Conservation (phyloP, 2,329 filamentous ascomycete genomes). For the Coniochaeta sp. region DNA sequence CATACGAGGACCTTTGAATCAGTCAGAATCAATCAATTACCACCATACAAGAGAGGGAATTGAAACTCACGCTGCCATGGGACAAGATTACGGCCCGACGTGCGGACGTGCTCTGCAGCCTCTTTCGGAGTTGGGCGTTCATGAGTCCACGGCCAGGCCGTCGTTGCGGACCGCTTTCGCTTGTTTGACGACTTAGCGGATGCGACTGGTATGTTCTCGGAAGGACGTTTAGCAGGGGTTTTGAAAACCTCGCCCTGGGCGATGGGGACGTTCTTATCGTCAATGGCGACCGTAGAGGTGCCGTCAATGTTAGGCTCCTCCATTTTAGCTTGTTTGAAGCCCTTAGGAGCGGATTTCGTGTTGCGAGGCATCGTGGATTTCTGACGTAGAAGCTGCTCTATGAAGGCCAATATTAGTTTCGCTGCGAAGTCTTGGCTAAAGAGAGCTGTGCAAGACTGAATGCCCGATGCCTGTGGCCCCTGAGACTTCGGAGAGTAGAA, state of each 20-base stretch:
- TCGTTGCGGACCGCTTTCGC: background rate
- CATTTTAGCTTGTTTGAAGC: background rate
- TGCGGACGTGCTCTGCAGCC: background rate
- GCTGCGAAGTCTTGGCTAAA: background rate
- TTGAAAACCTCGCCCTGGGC: background rate
- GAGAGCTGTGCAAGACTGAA: too few relatives aligned
- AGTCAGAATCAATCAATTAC: background rate
- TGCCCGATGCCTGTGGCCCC: too few relatives aligned
- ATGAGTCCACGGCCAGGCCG: background rate
- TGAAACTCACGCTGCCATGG: background rate
- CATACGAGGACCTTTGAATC: conserved; percentile 33
- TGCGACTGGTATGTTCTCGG: too few relatives aligned
- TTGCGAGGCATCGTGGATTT: background rate
- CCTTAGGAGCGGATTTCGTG: background rate
- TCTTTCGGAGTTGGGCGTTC: background rate
- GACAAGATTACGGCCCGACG: background rate
- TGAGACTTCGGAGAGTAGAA: too few relatives aligned
- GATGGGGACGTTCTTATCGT: background rate
- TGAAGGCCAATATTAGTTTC: too few relatives aligned
- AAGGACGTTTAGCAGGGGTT: background rate
- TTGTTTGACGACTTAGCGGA: background rate
- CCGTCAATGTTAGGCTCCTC: background rate
- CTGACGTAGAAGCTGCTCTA: too few relatives aligned
- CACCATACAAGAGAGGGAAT: background rate
- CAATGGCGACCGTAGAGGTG: background rate